These are phyloP conservation scores for Rhizophagus prolifer DNA, from an alignment of 192 early-diverging fungal species.

Conservation along the genomic window DNA sequence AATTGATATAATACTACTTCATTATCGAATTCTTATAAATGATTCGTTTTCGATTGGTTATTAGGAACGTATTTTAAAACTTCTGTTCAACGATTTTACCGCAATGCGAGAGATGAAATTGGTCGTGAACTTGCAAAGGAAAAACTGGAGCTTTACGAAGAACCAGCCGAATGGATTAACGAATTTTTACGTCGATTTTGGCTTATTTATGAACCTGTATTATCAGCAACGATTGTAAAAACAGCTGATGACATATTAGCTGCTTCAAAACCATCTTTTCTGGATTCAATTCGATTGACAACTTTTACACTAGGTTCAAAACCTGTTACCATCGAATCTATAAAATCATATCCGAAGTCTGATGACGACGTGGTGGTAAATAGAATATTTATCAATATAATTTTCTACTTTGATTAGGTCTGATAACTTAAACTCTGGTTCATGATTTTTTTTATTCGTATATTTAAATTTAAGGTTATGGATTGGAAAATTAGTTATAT, in stretches of 20 bases:
- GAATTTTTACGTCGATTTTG: constrained; percentile 84
- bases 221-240: constrained; percentile 72
- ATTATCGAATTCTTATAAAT: background rate
- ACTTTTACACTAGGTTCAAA: constrained; percentile 80
- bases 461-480: constrained; percentile 61
- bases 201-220: constrained; percentile 85
- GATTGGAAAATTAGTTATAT: constrained; percentile 87
- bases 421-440: too few relatives aligned
- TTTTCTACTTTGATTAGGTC: background rate
- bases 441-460: background rate
- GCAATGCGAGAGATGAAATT: constrained; percentile 68
- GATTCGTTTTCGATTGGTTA: constrained; percentile 1
- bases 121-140: constrained; percentile 59
- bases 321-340: constrained; percentile 66
- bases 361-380: constrained; percentile 70
- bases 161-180: constrained; percentile 90
- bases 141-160: constrained; percentile 49
- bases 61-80: constrained; percentile 73
- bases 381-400: constrained; percentile 15
- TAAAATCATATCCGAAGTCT: constrained; percentile 72
- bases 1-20: background rate
- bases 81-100: constrained; percentile 66
- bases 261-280: constrained; percentile 72
- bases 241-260: constrained; percentile 73
- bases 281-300: constrained; percentile 73